A percentile compares a stretch with the other conserved stretches of the same genome.
Evolutionary conservation across 1,284 basidiomycete species (phyloP).

Genomic region (Thecaphora thlaspeos): DNA sequence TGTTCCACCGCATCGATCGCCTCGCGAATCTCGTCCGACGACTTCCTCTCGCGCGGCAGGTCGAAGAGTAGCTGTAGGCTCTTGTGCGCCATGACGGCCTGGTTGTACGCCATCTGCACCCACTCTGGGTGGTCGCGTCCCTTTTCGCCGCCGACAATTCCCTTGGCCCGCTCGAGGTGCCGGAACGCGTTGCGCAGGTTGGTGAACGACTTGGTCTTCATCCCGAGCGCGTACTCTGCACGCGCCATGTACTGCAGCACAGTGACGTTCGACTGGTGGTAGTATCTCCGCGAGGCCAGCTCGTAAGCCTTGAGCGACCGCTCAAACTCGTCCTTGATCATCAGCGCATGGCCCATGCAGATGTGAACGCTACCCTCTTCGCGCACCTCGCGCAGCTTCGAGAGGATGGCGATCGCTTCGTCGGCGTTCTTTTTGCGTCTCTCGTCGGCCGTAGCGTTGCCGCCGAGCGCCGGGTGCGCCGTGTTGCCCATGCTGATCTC

Average conservation of each 20-base stretch:
- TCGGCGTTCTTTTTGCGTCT: constrained; percentile 44
- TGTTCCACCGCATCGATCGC: constrained; percentile 42
- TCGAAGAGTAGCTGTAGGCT: constrained; percentile 54
- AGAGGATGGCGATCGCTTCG: constrained; percentile 48
- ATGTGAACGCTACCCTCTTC: constrained; percentile 55
- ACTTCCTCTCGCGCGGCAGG: constrained; percentile 36
- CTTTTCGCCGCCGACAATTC: constrained; percentile 23
- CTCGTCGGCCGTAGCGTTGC: constrained; percentile 26
- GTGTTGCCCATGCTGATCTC: constrained; percentile 30
- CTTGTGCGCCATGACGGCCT: constrained; percentile 53
- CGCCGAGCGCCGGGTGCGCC: constrained; percentile 13
- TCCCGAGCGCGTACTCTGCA: constrained; percentile 50
- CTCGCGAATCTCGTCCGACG: constrained; percentile 27
- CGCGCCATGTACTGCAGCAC: constrained; percentile 51
- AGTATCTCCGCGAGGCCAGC: constrained; percentile 42
- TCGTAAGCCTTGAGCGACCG: constrained; percentile 53
- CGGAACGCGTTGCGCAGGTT: constrained; percentile 34
- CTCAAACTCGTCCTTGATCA: constrained; percentile 53
- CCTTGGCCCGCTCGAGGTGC: constrained; percentile 38
- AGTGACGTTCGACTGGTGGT: constrained; percentile 25
- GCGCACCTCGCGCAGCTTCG: constrained; percentile 53
- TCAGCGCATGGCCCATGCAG: constrained; percentile 56
- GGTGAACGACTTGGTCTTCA: constrained; percentile 39
- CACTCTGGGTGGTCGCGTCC: constrained; percentile 17
- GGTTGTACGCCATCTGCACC: constrained; percentile 51